phyloP scores from a whole-genome alignment of 139 green algal genomes.

The Picochlorum costavermella region DNA sequence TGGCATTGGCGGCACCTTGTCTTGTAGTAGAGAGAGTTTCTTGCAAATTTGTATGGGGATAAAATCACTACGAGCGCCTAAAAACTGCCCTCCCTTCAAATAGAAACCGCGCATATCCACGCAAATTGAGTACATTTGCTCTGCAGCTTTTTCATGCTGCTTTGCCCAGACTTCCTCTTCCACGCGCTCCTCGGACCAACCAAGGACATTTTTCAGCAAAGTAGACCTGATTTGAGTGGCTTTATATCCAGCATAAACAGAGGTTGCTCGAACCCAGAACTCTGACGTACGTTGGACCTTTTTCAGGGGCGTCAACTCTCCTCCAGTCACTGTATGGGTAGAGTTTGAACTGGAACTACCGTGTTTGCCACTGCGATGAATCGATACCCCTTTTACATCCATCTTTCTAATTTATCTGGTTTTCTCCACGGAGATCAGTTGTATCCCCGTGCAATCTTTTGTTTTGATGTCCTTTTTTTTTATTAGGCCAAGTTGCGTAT shows the following conservation, averaged over 20 bases:
- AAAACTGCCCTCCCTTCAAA: slow-evolving; percentile 85
- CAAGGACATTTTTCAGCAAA: slow-evolving; percentile 16
- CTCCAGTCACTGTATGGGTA: not conserved
- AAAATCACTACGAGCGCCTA: slow-evolving; percentile 77
- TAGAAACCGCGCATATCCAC: slow-evolving; percentile 81
- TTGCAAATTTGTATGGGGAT: slow-evolving; percentile 73
- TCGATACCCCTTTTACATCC: not conserved
- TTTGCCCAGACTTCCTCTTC: slow-evolving; percentile 55
- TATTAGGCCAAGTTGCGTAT: too few species aligned
- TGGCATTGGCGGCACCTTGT: slow-evolving; percentile 69
- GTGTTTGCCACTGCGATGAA: not conserved
- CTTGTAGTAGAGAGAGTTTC: slow-evolving; percentile 68
- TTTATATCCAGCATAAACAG: slow-evolving; percentile 80
- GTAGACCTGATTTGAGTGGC: slow-evolving; percentile 40
- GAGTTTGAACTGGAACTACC: not conserved
- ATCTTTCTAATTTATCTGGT: too few species aligned
- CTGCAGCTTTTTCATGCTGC: slow-evolving; percentile 61
- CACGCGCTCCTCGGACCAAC: slow-evolving; percentile 29
- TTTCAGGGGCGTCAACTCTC: slow-evolving; percentile 5
- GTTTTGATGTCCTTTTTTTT: too few species aligned
- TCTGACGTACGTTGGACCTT: slow-evolving; percentile 37
- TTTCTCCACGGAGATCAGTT: too few species aligned
- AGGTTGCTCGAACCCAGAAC: slow-evolving; percentile 61
- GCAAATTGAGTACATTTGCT: slow-evolving; percentile 74
- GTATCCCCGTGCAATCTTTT: too few species aligned